Base-by-base conservation (phyloP, 192 early-diverging fungal species). In the Lobosporangium transversale region DNA sequence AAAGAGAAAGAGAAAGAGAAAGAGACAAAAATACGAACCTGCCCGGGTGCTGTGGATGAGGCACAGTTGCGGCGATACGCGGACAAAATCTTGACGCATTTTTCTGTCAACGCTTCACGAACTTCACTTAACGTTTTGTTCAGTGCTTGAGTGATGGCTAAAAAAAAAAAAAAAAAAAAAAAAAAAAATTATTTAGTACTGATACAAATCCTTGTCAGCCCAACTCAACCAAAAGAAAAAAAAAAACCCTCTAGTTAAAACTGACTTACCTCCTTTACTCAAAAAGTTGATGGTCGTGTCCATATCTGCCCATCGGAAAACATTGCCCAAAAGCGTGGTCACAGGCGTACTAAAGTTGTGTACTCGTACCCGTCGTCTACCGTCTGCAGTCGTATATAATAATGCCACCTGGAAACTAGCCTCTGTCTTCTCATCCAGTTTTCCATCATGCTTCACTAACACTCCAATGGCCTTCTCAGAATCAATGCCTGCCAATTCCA, bases 31-130 rank as follows among this genome's bases (percentile, higher is more conserved):
- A 11, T 31, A 31, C 14, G 27, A 21, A 75, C 71, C 63, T 92
- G 97, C 42, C 94, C 96, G 3, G 97, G 90, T 15, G 93, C 86
- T 24, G 93, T 94, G 24, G 90, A 87, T 1, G 91, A 84, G 10
- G 96, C 96, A 76, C 93, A 96, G 68, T 97, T 88, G 63, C 90
- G 93, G 45, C 97, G 91, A 67, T 99, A 99, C 4, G 95, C 86
- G 5, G 93, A 84, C 50, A 98, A 78, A 43, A 98, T 89, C 70
- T 94, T 93, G 53, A 95, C 91, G 74, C 96, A 98, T 53, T 87
- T 87, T 27, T 94, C 92, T 31, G 92, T 90, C 62, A 99, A 79
- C 45, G 92, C 87, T n/a, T 93, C 94, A 43, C 94, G 87, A 15
- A 98, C 86, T 15, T 82, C 71, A 60, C 88, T 88, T 54, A 98